phyloP scores from a whole-genome alignment of 2,329 filamentous ascomycete genomes.

The Epichloe gansuensis region DNA sequence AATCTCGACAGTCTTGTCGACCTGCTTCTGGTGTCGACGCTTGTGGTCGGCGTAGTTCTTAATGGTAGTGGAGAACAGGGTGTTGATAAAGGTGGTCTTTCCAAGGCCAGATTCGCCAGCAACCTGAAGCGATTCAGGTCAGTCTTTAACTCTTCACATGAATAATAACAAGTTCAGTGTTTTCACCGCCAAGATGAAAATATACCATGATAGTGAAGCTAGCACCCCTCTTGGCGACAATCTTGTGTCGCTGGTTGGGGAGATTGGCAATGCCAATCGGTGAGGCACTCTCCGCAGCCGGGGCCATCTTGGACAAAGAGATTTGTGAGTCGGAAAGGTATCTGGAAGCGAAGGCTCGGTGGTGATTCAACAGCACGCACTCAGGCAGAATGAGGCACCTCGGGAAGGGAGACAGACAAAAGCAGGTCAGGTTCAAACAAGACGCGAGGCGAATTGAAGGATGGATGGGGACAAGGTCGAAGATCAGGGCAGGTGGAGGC shows the following conservation, averaged over 20 bases:
- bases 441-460: constrained; percentile 5
- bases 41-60: constrained; percentile 99
- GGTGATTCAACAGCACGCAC: neutral
- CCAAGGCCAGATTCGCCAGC: constrained; percentile 96
- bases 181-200: neutral
- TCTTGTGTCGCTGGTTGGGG: constrained; percentile 65
- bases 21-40: constrained; percentile 96
- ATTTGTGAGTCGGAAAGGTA: constrained; percentile 6
- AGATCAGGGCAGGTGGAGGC: constrained; percentile 6
- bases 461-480: constrained; percentile 5
- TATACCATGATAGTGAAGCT: constrained; percentile 97
- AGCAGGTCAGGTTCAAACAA: neutral
- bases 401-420: constrained; percentile 3
- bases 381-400: constrained; percentile 3
- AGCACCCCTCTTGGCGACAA: constrained; percentile 74
- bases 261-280: constrained; percentile 65
- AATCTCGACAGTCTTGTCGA: constrained; percentile 99
- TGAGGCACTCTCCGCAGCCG: constrained; percentile 48
- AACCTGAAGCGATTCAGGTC: constrained; percentile 45
- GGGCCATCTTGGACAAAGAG: constrained; percentile 37
- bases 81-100: constrained; percentile 99
- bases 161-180: neutral
- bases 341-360: neutral
- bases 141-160: neutral
- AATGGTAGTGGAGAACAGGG: constrained; percentile 98